Conservation (phyloP, 2,329 filamentous ascomycete genomes). For the Coniochaeta sp. region DNA sequence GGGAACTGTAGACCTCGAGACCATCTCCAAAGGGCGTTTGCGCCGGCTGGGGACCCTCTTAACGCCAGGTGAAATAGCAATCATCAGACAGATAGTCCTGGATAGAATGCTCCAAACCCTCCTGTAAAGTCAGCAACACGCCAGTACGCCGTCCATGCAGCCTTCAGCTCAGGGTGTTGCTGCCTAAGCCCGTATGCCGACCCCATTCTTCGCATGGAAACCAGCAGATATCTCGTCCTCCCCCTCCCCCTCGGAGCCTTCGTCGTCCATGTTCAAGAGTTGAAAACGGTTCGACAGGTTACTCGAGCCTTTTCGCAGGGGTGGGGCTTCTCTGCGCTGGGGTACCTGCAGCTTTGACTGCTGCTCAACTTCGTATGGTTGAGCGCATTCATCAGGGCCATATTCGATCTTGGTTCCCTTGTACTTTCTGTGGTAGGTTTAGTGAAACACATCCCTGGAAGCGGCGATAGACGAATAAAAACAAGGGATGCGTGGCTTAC, state of each 20-base stretch:
- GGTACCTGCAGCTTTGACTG: constrained; percentile 12
- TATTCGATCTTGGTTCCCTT: constrained; percentile 64
- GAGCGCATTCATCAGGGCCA: constrained; percentile 64
- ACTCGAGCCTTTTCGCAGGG: constrained; percentile 25
- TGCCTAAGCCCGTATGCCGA: constrained; percentile 17
- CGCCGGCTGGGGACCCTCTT: not conserved
- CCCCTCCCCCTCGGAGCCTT: constrained; percentile 21
- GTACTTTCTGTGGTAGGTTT: constrained; percentile 45
- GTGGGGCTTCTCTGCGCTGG: constrained; percentile 14
- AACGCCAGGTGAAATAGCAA: not conserved
- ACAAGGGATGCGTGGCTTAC: constrained; percentile 25
- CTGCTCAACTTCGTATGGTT: constrained; percentile 34
- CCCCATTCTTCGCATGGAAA: constrained; percentile 13
- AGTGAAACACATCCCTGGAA: not conserved
- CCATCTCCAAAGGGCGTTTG: not conserved
- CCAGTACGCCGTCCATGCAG: not conserved
- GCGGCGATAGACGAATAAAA: not conserved
- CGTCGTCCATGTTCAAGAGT: constrained; percentile 44
- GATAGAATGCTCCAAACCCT: not conserved
- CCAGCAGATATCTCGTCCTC: constrained; percentile 25
- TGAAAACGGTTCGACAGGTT: constrained; percentile 53
- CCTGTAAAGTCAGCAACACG: not conserved
- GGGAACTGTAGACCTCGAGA: not conserved
- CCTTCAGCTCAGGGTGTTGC: not conserved
- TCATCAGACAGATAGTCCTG: not conserved